phyloP scores from a whole-genome alignment of 345 rosid species.

The Heritiera littoralis region DNA sequence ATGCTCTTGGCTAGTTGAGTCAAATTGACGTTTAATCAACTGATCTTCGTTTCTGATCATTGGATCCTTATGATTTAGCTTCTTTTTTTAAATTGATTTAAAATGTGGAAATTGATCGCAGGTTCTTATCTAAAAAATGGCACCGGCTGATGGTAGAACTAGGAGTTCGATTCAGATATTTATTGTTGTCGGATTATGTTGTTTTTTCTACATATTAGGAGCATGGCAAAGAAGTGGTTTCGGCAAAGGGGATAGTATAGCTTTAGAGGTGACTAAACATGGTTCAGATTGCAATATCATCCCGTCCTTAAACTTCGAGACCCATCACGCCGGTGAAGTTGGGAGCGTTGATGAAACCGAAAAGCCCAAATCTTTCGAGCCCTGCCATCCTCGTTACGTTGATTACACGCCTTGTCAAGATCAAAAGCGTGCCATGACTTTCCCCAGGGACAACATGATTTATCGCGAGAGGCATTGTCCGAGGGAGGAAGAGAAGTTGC shows the following conservation, averaged over 20 bases:
- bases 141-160: slow-evolving; percentile 74
- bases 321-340: slow-evolving; percentile 80
- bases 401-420: slow-evolving; percentile 99
- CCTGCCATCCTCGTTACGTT: slow-evolving; percentile 60
- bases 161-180: slow-evolving; percentile 87
- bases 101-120: slow-evolving; percentile 25
- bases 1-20: not conserved
- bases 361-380: slow-evolving; percentile 60
- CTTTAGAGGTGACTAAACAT: slow-evolving; percentile 74
- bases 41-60: not conserved
- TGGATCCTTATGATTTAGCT: not conserved
- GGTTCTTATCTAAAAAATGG: slow-evolving; percentile 52
- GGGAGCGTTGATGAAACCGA: slow-evolving; percentile 45
- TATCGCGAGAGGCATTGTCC: slow-evolving; percentile 96
- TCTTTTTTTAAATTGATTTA: not conserved
- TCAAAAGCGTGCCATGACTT: slow-evolving; percentile 94
- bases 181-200: slow-evolving; percentile 76
- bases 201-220: slow-evolving; percentile 89
- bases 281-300: slow-evolving; percentile 79
- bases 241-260: slow-evolving; percentile 97
- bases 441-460: slow-evolving; percentile 88
- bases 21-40: not conserved
- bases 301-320: slow-evolving; percentile 77
- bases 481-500: slow-evolving; percentile 66
- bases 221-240: slow-evolving; percentile 99